Percentiles rank a stretch among this genome's conserved stretches.
Conservation (phyloP, 495 filamentous ascomycete genomes). For the Terfezia claveryi region DNA sequence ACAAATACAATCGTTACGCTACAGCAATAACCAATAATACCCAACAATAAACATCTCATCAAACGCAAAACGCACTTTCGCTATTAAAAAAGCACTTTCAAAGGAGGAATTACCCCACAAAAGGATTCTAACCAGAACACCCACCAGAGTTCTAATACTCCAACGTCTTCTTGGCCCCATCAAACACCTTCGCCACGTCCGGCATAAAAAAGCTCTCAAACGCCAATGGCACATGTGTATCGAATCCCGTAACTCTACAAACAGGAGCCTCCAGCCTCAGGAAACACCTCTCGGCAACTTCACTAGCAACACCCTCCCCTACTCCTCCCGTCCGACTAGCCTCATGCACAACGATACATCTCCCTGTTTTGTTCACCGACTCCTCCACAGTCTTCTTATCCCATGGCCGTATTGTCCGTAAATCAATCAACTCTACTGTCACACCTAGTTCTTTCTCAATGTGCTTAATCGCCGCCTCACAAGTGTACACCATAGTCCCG, state of each 20-base stretch:
- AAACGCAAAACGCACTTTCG: no score
- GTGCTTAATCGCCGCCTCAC: constrained; percentile 52
- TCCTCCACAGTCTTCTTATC: constrained; percentile 63
- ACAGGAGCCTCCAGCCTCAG: constrained; percentile 80
- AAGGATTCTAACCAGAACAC: no score
- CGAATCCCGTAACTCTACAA: constrained; percentile 76
- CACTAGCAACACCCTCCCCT: constrained; percentile 80
- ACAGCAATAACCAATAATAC: no score
- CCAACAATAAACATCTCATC: no score
- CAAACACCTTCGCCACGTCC: constrained; percentile 58
- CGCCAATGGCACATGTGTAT: constrained; percentile 57
- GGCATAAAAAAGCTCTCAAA: constrained; percentile 81
- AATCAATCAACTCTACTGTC: constrained; percentile 69
- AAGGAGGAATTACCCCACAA: no score
- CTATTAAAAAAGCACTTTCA: no score
- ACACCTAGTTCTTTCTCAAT: constrained; percentile 66
- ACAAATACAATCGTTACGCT: no score
- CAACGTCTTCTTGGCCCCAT: constrained; percentile 37
- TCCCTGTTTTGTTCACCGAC: constrained; percentile 75
- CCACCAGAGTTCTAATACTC: constrained; percentile 26
- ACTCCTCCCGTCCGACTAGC: constrained; percentile 88
- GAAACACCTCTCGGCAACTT: constrained; percentile 76
- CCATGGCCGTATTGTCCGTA: constrained; percentile 89
- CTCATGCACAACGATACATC: constrained; percentile 86
- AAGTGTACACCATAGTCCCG: constrained; percentile 78